A percentile compares a stretch with the other conserved stretches of the same genome.
Conservation (phyloP, 768 basidiomycete genomes). For the Gloeophyllum trabeum region DNA sequence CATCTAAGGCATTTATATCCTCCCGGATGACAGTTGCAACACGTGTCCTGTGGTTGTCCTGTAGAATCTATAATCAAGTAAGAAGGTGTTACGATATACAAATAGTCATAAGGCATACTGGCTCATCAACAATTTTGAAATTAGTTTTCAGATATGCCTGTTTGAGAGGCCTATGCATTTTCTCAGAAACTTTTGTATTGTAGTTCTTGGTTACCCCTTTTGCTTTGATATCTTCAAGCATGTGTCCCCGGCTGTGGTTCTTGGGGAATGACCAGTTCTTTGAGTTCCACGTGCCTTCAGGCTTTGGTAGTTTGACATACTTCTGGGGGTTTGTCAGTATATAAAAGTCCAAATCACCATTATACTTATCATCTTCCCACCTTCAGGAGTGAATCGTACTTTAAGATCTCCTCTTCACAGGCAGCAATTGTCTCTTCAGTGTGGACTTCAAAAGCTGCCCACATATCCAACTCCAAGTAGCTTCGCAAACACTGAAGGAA, state of each 20-base stretch:
- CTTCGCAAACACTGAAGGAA: constrained; percentile 18
- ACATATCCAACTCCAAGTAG: constrained; percentile 21
- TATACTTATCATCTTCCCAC: no score
- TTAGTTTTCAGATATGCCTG: constrained; percentile 1
- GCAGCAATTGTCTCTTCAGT: constrained; percentile 14
- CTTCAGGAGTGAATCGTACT: constrained; percentile 11
- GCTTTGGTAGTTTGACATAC: neutral
- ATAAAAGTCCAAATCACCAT: no score
- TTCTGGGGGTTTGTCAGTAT: no score
- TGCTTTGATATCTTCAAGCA: neutral
- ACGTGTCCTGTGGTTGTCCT: neutral
- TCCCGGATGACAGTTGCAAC: constrained; percentile 1
- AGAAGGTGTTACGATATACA: neutral
- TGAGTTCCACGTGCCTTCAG: neutral
- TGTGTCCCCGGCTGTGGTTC: constrained; percentile 2
- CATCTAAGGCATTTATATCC: neutral
- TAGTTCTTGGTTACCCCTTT: constrained; percentile 1
- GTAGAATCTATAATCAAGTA: constrained; percentile 2
- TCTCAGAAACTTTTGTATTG: constrained; percentile 3
- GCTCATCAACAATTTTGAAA: constrained; percentile 5
- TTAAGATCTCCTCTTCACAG: constrained; percentile 9
- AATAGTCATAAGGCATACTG: constrained; percentile 1
- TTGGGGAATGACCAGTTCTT: constrained; percentile 7
- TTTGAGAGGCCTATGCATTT: constrained; percentile 4
- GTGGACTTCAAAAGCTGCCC: constrained; percentile 19